Conservation (phyloP, 257 asterid species). For the Linaria vulgaris region DNA sequence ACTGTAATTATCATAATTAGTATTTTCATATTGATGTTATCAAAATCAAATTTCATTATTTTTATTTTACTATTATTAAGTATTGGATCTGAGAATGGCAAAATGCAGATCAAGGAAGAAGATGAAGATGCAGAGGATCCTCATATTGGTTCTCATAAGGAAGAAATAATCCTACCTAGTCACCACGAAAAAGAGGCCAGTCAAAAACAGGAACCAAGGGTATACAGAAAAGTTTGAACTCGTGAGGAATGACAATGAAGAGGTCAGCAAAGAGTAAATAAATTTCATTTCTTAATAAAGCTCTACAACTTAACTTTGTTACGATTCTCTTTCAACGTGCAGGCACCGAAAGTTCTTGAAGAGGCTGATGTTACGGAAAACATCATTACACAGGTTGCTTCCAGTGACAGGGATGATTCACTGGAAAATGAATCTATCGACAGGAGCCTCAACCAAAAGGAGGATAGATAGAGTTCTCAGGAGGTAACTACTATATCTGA, state of each 20-base stretch:
- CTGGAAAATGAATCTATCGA: too few relatives aligned
- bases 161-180: constrained; percentile 30
- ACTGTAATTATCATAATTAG: not conserved
- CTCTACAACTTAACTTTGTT: constrained; percentile 20
- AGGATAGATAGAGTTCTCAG: constrained; percentile 24
- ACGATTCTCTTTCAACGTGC: constrained; percentile 22
- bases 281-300: constrained; percentile 4
- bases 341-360: constrained; percentile 31
- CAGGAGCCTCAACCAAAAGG: not conserved
- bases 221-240: constrained; percentile 18
- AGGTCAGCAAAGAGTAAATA: constrained; percentile 18
- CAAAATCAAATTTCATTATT: too few relatives aligned
- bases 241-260: constrained; percentile 16
- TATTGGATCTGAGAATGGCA: not conserved
- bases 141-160: too few relatives aligned
- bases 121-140: constrained; percentile 34
- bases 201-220: constrained; percentile 21
- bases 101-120: constrained; percentile 32
- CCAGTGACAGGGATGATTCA: constrained; percentile 19
- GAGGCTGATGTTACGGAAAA: constrained; percentile 23
- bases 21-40: not conserved
- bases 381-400: constrained; percentile 17
- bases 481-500: constrained; percentile 24
- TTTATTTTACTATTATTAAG: not conserved
- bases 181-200: constrained; percentile 21